Evolutionary conservation across 2,329 filamentous ascomycete species (phyloP).

Genomic region (Fusarium clavum): DNA sequence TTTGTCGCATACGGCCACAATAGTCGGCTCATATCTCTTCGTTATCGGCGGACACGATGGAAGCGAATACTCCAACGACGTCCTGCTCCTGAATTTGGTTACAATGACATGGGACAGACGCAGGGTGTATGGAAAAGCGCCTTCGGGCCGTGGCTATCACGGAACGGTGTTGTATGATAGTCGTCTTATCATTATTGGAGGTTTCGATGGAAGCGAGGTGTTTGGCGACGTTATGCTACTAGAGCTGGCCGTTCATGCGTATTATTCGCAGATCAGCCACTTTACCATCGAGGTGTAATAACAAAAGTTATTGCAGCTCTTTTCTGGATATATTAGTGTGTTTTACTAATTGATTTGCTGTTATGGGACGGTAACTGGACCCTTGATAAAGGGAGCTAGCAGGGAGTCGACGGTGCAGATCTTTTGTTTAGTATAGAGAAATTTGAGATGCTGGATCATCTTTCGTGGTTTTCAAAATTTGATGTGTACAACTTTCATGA

Average conservation of each 20-base stretch:
- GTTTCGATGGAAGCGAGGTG: conserved; percentile 75
- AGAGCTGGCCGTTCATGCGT: conserved; percentile 76
- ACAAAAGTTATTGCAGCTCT: neutral
- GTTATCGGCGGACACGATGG: conserved; percentile 78
- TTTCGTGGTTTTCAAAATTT: conserved; percentile 2
- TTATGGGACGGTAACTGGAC: conserved; percentile 21
- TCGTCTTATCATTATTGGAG: conserved; percentile 72
- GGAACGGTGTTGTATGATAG: conserved; percentile 74
- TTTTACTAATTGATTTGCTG: conserved; percentile 27
- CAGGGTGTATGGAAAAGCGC: conserved; percentile 71
- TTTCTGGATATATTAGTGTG: conserved; percentile 19
- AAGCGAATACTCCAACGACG: conserved; percentile 75
- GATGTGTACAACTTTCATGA: neutral
- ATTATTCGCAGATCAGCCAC: conserved; percentile 79
- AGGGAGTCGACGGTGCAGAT: conserved; percentile 39
- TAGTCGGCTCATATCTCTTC: conserved; percentile 77
- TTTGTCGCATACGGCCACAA: conserved; percentile 75
- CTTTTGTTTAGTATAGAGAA: conserved; percentile 35
- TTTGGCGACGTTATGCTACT: conserved; percentile 76
- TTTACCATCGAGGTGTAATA: conserved; percentile 74
- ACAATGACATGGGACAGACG: conserved; percentile 80
- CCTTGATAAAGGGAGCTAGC: conserved; percentile 35
- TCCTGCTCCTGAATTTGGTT: conserved; percentile 75
- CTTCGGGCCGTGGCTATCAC: conserved; percentile 74
- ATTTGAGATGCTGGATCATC: conserved; percentile 32